phyloP scores from a whole-genome alignment of 2,329 filamentous ascomycete species.

The Zarea fungicola region DNA sequence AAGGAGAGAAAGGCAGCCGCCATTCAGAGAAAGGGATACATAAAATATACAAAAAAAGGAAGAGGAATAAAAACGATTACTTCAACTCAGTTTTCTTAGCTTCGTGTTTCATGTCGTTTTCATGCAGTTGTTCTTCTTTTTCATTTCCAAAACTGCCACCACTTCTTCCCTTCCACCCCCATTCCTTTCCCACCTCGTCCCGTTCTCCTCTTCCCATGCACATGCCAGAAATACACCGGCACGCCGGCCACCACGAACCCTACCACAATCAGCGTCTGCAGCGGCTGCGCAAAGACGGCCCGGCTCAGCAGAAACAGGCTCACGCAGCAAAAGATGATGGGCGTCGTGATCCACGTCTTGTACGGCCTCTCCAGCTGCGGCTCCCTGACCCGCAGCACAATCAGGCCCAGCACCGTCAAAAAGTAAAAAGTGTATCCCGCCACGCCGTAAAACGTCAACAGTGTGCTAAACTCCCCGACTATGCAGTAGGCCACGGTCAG shows the following conservation, averaged over 20 bases:
- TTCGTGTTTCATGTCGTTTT: too few relatives aligned
- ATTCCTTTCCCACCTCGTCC: constrained; percentile 35
- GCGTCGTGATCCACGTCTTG: constrained; percentile 92
- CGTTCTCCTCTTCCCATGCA: too few relatives aligned
- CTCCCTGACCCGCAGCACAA: constrained; percentile 82
- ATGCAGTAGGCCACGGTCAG: constrained; percentile 74
- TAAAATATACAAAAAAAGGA: neutral
- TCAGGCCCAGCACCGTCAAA: constrained; percentile 85
- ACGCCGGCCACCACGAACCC: constrained; percentile 79
- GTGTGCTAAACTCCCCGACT: constrained; percentile 83
- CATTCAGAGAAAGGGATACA: neutral
- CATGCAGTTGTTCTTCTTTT: neutral
- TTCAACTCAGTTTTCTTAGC: too few relatives aligned
- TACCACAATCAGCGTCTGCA: constrained; percentile 84
- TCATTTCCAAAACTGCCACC: constrained; percentile 59
- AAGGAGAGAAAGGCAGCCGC: too few relatives aligned
- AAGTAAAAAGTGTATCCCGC: constrained; percentile 98
- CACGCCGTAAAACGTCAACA: constrained; percentile 96
- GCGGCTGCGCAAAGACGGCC: constrained; percentile 82
- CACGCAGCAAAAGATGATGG: constrained; percentile 97
- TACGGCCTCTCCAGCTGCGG: constrained; percentile 87
- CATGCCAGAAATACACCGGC: constrained; percentile 81
- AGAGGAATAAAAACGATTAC: too few relatives aligned
- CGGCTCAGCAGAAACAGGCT: constrained; percentile 85
- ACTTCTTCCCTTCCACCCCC: constrained; percentile 29